phyloP scores from a whole-genome alignment of 768 basidiomycete species.

The Gautieria morchelliformis region DNA sequence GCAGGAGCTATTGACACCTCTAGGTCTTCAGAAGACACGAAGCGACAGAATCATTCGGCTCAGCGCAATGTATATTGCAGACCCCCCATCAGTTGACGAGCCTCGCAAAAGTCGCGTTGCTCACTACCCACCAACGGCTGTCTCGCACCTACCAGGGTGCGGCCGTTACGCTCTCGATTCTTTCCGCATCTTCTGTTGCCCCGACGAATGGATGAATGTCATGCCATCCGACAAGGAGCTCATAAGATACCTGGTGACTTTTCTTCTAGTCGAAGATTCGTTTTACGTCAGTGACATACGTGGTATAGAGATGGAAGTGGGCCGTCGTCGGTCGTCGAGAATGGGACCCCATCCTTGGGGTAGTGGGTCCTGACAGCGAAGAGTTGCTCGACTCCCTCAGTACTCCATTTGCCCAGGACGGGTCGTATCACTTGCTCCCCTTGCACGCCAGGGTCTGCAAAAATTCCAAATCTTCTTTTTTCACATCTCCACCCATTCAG shows the following conservation, averaged over 20 bases:
- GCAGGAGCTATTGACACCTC: constrained; percentile 34
- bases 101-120: constrained; percentile 24
- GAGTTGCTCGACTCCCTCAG: background rate
- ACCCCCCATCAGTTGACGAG: constrained; percentile 28
- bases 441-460: no score
- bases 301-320: constrained; percentile 62
- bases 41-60: constrained; percentile 45
- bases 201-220: constrained; percentile 21
- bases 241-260: constrained; percentile 52
- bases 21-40: constrained; percentile 53
- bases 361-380: constrained; percentile 17
- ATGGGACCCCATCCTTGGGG: constrained; percentile 41
- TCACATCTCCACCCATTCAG: no score
- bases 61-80: constrained; percentile 40
- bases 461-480: no score
- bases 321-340: constrained; percentile 41
- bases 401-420: background rate
- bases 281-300: background rate
- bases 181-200: constrained; percentile 56
- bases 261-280: background rate
- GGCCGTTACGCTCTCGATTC: constrained; percentile 70
- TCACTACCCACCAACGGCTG: constrained; percentile 36
- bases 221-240: constrained; percentile 62
- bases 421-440: background rate
- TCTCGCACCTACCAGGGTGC: constrained; percentile 53